Base-by-base conservation (phyloP, 257 asterid genomes). In the Pogostemon cablin region DNA sequence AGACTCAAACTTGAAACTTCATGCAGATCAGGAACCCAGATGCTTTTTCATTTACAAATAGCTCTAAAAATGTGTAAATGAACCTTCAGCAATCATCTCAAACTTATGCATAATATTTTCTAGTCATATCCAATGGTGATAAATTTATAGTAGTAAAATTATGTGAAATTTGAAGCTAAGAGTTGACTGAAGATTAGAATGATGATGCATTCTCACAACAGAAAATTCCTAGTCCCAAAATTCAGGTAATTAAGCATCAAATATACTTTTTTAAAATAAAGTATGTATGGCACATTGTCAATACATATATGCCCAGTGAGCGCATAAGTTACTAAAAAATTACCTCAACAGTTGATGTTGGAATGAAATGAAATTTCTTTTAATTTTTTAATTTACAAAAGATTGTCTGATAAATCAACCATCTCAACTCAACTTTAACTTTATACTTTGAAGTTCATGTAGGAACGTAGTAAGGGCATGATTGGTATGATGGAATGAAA, bases 141-240 rank as follows among this genome's bases (percentile, higher is more conserved):
- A 40, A 59, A 47, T 25, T 38, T 7, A 41, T 44, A 8, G 2
- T 35, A 32, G 42, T 48, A 15, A 35, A 32, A 48, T 35, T 56
- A 9, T 12, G 57, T 65, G 32, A 65, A 65, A 42, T 37, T 37
- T 35, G 60, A 65, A 65, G 60, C 59, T 48, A 11, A 48, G 49
- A 35, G 58, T 67, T n/a, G 47, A 17, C 8, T 17, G 62, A n/a
- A n/a, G 50, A 12, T 46, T 37, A 67, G 17, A 38, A 38, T 53
- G 72, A 66, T 41, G 67, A 39, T 17, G n/a, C 50, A 39, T 10
- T 54, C 17, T 12, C 43, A 9, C 7, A 42, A 62, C 46, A 4
- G 40, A 15, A 15, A 62, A 42, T 62, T 8, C n/a, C 34, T 41
- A 42, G 15, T 9, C 48, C 7, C 6, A 7, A 4, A 41, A 0